Evolutionary conservation across 768 basidiomycete species (phyloP).

Genomic region (Gymnopilus dilepis): DNA sequence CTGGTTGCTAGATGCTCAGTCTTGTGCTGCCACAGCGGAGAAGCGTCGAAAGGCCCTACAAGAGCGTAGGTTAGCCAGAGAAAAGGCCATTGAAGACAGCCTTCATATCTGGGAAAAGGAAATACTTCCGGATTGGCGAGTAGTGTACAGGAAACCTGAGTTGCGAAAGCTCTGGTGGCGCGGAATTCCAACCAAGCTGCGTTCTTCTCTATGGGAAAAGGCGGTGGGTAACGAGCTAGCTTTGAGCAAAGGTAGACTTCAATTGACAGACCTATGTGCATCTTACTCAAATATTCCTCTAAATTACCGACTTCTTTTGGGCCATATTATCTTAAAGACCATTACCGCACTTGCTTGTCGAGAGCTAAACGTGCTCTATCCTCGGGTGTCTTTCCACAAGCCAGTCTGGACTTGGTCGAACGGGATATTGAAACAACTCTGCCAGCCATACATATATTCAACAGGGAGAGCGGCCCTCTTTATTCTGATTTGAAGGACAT

Average conservation of each 20-base stretch:
- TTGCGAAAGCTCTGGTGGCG: conserved; percentile 85
- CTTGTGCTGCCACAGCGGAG: conserved; percentile 53
- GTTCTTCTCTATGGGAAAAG: conserved; percentile 82
- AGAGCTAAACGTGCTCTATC: conserved; percentile 75
- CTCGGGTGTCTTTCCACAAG: conserved; percentile 67
- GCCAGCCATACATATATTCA: conserved; percentile 81
- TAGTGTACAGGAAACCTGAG: conserved; percentile 66
- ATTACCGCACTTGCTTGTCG: conserved; percentile 71
- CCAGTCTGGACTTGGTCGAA: conserved; percentile 69
- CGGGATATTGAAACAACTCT: conserved; percentile 77
- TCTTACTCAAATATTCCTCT: conserved; percentile 16
- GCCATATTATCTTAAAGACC: conserved; percentile 49
- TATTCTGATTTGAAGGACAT: conserved; percentile 84
- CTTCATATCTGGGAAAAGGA: conserved; percentile 77
- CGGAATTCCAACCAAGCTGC: conserved; percentile 83
- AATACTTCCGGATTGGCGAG: conserved; percentile 84
- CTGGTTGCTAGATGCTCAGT: neutral
- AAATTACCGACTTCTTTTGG: conserved; percentile 10
- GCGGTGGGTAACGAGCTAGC: conserved; percentile 87
- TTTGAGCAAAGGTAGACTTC: conserved; percentile 71
- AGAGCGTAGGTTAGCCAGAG: conserved; percentile 66
- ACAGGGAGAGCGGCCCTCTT: conserved; percentile 75
- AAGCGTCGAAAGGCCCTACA: conserved; percentile 67
- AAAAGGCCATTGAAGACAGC: conserved; percentile 71
- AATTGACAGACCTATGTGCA: conserved; percentile 17